phyloP scores from a whole-genome alignment of 2,329 filamentous ascomycete species.

The Gnomoniopsis sp. region DNA sequence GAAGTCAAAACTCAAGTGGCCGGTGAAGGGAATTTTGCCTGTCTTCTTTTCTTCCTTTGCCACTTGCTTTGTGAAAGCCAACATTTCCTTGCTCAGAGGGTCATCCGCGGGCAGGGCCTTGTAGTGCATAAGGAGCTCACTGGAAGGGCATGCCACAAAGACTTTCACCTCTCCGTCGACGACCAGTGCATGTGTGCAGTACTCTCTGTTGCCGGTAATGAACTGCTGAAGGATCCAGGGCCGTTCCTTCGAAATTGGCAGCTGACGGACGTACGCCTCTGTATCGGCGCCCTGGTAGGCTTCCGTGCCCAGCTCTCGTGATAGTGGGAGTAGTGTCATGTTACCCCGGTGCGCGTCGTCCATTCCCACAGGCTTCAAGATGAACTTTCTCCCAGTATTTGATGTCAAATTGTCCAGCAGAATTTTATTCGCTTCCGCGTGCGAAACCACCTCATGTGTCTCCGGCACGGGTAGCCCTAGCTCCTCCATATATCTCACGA shows the following conservation, averaged over 20 bases:
- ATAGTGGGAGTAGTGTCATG: conserved; percentile 63
- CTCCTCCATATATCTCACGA: conserved; percentile 54
- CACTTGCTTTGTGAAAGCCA: conserved; percentile 60
- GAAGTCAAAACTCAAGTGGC: conserved; percentile 72
- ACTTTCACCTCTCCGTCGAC: conserved; percentile 61
- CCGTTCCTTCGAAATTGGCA: conserved; percentile 50
- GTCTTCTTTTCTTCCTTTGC: conserved; percentile 41
- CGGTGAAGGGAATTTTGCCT: conserved; percentile 47
- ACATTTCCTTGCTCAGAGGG: conserved; percentile 55
- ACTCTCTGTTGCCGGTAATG: conserved; percentile 58
- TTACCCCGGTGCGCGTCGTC: conserved; percentile 57
- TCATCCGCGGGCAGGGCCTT: conserved; percentile 52
- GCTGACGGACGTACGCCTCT: conserved; percentile 46
- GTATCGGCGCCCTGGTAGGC: conserved; percentile 45
- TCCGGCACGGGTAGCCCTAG: conserved; percentile 53
- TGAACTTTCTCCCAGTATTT: conserved; percentile 43
- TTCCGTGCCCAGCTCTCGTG: conserved; percentile 48
- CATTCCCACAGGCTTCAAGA: conserved; percentile 64
- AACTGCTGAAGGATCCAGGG: conserved; percentile 71
- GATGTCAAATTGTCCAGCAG: conserved; percentile 34
- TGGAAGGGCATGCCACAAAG: conserved; percentile 64
- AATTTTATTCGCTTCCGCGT: conserved; percentile 49
- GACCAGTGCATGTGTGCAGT: conserved; percentile 68
- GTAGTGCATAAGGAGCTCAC: conserved; percentile 65
- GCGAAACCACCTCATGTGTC: conserved; percentile 50